These are phyloP conservation scores for Chiua virens DNA, from an alignment of 768 basidiomycete genomes.

Conservation along the genomic window DNA sequence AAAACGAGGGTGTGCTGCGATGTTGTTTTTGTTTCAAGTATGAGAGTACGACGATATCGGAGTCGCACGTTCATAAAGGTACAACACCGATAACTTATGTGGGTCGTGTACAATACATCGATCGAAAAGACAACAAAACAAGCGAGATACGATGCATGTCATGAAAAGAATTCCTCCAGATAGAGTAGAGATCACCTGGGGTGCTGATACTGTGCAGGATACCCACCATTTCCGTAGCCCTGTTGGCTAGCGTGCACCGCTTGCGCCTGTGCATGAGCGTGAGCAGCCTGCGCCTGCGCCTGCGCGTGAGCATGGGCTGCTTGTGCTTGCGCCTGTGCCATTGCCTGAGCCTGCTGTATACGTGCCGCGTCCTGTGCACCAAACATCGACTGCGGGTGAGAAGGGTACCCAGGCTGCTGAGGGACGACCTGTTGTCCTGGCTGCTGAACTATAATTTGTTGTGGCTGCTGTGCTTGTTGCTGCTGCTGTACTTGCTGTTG, in stretches of 20 bases:
- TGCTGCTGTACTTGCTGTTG: constrained; percentile 44
- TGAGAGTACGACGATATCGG: not conserved
- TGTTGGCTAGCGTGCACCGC: constrained; percentile 30
- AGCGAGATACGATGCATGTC: not conserved
- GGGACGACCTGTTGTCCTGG: constrained; percentile 39
- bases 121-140: constrained; percentile 15
- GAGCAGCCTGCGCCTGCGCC: constrained; percentile 40
- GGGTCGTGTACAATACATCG: not conserved
- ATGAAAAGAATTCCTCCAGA: not conserved
- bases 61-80: constrained; percentile 27
- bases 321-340: constrained; percentile 42
- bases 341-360: constrained; percentile 44
- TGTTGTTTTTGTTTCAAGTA: constrained; percentile 2
- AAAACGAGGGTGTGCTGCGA: not conserved
- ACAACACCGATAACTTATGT: not conserved
- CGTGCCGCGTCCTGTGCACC: constrained; percentile 33
- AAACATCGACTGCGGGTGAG: constrained; percentile 34
- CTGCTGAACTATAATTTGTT: constrained; percentile 38
- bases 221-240: constrained; percentile 27
- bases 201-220: constrained; percentile 34
- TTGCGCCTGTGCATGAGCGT: constrained; percentile 42
- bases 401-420: constrained; percentile 32
- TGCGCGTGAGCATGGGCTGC: constrained; percentile 44
- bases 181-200: constrained; percentile 18
- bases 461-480: constrained; percentile 43